phyloP scores from a whole-genome alignment of 2,329 filamentous ascomycete species.

The Lachnellula cervina region DNA sequence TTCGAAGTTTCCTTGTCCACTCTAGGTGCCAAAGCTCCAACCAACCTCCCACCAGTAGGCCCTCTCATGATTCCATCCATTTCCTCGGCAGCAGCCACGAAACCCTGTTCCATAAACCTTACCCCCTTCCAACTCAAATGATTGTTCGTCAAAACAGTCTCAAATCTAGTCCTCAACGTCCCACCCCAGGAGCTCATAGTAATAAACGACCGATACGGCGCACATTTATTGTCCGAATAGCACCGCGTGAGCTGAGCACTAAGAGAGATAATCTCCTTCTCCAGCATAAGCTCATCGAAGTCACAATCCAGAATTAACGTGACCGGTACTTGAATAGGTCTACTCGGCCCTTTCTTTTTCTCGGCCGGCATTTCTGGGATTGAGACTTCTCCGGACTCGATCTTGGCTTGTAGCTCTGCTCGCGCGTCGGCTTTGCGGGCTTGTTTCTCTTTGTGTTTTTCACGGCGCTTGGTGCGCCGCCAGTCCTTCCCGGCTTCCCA shows the following conservation, averaged over 20 bases:
- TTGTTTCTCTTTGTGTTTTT: slow-evolving; percentile 46
- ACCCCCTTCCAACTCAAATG: slow-evolving; percentile 78
- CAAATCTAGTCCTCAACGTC: slow-evolving; percentile 70
- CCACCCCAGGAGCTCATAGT: slow-evolving; percentile 75
- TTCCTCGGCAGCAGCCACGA: slow-evolving; percentile 60
- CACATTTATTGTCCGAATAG: slow-evolving; percentile 80
- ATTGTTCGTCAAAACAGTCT: slow-evolving; percentile 65
- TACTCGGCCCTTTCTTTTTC: slow-evolving; percentile 10
- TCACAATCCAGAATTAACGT: slow-evolving; percentile 85
- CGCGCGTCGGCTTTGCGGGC: slow-evolving; percentile 43
- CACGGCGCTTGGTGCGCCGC: slow-evolving; percentile 49
- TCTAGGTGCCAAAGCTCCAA: slow-evolving; percentile 37
- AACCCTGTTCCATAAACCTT: slow-evolving; percentile 68
- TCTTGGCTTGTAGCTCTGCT: slow-evolving; percentile 41
- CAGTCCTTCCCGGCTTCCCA: slow-evolving; percentile 70
- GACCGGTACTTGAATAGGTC: slow-evolving; percentile 60
- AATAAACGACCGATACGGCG: slow-evolving; percentile 64
- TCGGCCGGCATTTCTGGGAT: slow-evolving; percentile 6
- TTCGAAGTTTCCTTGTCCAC: background rate
- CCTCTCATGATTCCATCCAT: slow-evolving; percentile 65
- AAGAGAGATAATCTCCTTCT: slow-evolving; percentile 79
- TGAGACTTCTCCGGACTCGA: slow-evolving; percentile 27
- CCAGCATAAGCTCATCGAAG: slow-evolving; percentile 85
- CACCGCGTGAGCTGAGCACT: slow-evolving; percentile 77
- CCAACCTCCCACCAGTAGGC: slow-evolving; percentile 50